Conservation (phyloP, 2,329 filamentous ascomycete species). For the Cadophora sp. region DNA sequence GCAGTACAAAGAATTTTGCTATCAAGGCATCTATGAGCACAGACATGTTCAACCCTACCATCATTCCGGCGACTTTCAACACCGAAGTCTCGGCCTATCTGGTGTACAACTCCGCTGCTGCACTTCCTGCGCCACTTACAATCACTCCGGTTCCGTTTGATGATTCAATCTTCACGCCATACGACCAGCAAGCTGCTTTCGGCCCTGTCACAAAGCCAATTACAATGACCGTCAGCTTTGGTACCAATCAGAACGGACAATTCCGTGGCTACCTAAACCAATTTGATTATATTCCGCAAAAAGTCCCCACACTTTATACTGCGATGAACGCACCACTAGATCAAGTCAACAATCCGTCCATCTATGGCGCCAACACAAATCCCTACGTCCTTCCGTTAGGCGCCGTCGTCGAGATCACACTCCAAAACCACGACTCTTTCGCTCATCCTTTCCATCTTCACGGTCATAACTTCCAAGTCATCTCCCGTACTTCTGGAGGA, state of each 20-base stretch:
- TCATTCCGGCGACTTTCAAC: conserved; percentile 68
- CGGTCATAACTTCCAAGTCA: conserved; percentile 30
- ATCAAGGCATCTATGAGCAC: conserved; percentile 47
- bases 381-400: conserved; percentile 69
- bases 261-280: conserved; percentile 67
- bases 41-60: conserved; percentile 60
- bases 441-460: conserved; percentile 32
- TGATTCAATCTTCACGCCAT: conserved; percentile 25
- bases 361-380: conserved; percentile 68
- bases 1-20: conserved; percentile 43
- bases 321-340: conserved; percentile 62
- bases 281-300: conserved; percentile 74
- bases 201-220: conserved; percentile 10
- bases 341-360: conserved; percentile 53
- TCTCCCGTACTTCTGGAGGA: conserved; percentile 18
- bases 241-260: conserved; percentile 21
- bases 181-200: conserved; percentile 18
- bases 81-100: conserved; percentile 60
- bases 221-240: conserved; percentile 20
- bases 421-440: conserved; percentile 28
- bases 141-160: conserved; percentile 23
- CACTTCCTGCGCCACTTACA: conserved; percentile 48
- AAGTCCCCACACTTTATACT: conserved; percentile 79
- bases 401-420: conserved; percentile 56
- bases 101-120: conserved; percentile 57